These are phyloP conservation scores for Apiotrichum laibachii DNA, from an alignment of 1,284 basidiomycete species.

Conservation along the genomic window DNA sequence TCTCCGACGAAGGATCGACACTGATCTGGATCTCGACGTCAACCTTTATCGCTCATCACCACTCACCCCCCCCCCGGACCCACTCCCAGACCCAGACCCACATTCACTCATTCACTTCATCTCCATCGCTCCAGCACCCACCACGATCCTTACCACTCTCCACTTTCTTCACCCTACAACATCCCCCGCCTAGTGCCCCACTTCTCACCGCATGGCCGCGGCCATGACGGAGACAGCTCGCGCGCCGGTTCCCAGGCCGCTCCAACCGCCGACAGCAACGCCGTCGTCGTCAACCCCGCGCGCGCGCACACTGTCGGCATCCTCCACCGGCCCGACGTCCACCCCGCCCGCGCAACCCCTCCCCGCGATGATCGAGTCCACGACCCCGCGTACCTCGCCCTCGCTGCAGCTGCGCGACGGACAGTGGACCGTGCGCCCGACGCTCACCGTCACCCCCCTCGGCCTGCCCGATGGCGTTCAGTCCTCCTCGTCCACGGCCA, in stretches of 20 bases:
- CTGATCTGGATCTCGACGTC: too few species aligned
- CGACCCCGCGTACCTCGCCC: neutral
- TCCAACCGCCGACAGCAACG: neutral
- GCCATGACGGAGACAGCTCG: slow-evolving; percentile 6
- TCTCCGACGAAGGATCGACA: too few species aligned
- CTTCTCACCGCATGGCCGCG: slow-evolving; percentile 2
- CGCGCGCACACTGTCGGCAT: neutral
- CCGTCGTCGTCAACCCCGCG: neutral
- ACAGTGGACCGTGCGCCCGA: neutral
- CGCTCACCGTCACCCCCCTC: neutral
- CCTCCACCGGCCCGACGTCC: too few species aligned
- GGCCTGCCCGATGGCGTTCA: neutral
- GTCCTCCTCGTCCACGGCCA: too few species aligned
- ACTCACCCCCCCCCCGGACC: too few species aligned
- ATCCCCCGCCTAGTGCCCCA: neutral
- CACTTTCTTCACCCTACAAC: neutral
- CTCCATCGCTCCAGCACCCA: too few species aligned
- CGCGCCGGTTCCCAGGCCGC: neutral
- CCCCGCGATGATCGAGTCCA: neutral
- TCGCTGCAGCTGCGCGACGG: neutral
- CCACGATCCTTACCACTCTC: neutral
- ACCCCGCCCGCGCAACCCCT: too few species aligned
- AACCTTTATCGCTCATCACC: too few species aligned
- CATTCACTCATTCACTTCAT: too few species aligned
- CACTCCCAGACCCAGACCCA: too few species aligned